Base-by-base conservation (phyloP, 73 alveolate genomes). In the Paramecium sexaurelia region DNA sequence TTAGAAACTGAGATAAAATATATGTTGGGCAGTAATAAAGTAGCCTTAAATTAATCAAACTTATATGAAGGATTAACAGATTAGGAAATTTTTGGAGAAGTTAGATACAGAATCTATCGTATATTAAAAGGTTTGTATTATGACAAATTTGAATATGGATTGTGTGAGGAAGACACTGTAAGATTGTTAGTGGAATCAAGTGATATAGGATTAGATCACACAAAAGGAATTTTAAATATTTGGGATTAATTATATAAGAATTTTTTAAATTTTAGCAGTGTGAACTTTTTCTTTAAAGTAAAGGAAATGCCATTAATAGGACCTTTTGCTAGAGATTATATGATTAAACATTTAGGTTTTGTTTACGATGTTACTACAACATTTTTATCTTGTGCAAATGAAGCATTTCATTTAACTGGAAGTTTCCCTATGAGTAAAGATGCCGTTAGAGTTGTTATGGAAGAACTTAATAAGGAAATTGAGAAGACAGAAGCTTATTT, bases 151-250 rank as follows among this genome's bases (percentile, higher is more conserved):
- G 96, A 93, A 26, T 41, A 91, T 33, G 95, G 96, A 7, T 45
- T 66, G 20, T 91, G 94, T 69, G 94, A 92, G 35, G 82, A 85
- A 29, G 94, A 91, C 13, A 26, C 95, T 3, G 88, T 66, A 29
- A 39, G 85, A 17, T 78, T 93, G 17, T 92, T 93, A 15, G 78
- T 91, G 22, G 96, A 93, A 69, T 67, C 91, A 36, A 87, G 92
- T 43, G 95, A 93, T 68, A 66, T 93, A 17, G 94, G 91, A 10
- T 75, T 93, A 29, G 96, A 93, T 88, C 94, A 93, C 51, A 85
- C 90, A 11, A 47, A 85, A 15, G 56, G n/a, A 32, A 75, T 82
- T 36, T 45, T 93, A 61, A 84, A 84, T 29, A 75, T 83, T 35
- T 93, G 92, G 92, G 89, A 85, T 27, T 84, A 68, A 55, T 68